These are phyloP conservation scores for Aristolochia californica DNA, from an alignment of 164 flowering plant genomes.

Conservation along the genomic window DNA sequence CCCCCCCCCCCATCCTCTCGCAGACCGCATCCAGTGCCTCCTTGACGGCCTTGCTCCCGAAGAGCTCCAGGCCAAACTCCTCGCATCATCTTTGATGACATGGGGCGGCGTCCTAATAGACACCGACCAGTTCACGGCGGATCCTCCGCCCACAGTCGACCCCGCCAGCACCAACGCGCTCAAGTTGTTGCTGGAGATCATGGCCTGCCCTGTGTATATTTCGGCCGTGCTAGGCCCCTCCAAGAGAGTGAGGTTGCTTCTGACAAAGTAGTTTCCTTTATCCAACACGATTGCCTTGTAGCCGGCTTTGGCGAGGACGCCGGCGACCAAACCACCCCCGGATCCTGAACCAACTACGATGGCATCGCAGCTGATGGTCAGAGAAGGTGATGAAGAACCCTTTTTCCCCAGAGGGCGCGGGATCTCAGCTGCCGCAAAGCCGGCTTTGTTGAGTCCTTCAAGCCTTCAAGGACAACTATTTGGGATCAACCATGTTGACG, in stretches of 20 bases:
- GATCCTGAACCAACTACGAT: slow-evolving; percentile 81
- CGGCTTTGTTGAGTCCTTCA: slow-evolving; percentile 23
- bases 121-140: slow-evolving; percentile 84
- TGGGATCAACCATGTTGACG: slow-evolving; percentile 21
- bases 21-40: slow-evolving; percentile 60
- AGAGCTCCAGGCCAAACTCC: slow-evolving; percentile 33
- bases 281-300: slow-evolving; percentile 75
- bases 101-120: slow-evolving; percentile 57
- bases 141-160: too few relatives aligned
- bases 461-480: slow-evolving; percentile 9
- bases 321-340: slow-evolving; percentile 77
- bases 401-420: too few relatives aligned
- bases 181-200: slow-evolving; percentile 35
- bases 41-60: slow-evolving; percentile 38
- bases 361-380: slow-evolving; percentile 53
- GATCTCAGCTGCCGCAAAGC: slow-evolving; percentile 39
- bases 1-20: slow-evolving; percentile 60
- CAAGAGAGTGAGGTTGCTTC: slow-evolving; percentile 46
- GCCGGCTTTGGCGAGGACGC: slow-evolving; percentile 61
- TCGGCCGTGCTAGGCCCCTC: slow-evolving; percentile 58
- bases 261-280: slow-evolving; percentile 59
- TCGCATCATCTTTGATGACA: slow-evolving; percentile 53
- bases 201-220: slow-evolving; percentile 49
- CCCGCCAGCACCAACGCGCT: slow-evolving; percentile 52
- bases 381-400: too few relatives aligned